These are phyloP conservation scores for Septoria petroselini DNA, from an alignment of 2,329 filamentous ascomycete species.

Conservation along the genomic window DNA sequence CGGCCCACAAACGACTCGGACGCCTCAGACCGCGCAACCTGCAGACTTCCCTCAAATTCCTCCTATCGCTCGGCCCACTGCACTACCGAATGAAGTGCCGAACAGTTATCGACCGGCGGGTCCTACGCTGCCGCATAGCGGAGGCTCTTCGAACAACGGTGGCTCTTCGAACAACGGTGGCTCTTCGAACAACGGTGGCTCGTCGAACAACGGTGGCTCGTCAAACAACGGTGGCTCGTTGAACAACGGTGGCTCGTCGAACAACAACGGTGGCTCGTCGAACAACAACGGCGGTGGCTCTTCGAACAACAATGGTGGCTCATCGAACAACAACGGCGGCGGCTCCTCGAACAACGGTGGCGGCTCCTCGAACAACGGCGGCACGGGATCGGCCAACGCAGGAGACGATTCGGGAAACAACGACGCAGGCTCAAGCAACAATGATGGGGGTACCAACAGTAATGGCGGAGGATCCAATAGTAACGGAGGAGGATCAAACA, in stretches of 20 bases:
- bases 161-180: constrained; percentile 1
- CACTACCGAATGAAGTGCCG: neutral
- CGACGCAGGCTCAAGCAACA: neutral
- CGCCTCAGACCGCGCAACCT: neutral
- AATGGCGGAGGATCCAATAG: neutral
- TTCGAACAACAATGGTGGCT: neutral
- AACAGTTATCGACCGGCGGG: neutral
- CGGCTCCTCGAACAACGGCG: neutral
- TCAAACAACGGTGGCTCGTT: neutral
- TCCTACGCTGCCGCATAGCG: constrained; percentile 3
- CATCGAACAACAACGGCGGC: neutral
- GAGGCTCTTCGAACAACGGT: neutral
- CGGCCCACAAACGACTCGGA: neutral
- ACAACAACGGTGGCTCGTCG: neutral
- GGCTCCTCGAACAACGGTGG: neutral
- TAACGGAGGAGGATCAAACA: too few species aligned
- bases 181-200: neutral
- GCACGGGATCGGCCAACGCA: neutral
- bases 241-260: constrained; percentile 1
- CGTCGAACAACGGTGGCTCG: neutral
- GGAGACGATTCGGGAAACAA: neutral
- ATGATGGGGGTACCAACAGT: neutral
- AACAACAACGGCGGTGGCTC: neutral
- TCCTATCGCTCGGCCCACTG: constrained; percentile 1
- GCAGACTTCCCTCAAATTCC: constrained; percentile 3